Conservation (phyloP, 192 early-diverging fungal species). For the Gaertneriomyces sp. region DNA sequence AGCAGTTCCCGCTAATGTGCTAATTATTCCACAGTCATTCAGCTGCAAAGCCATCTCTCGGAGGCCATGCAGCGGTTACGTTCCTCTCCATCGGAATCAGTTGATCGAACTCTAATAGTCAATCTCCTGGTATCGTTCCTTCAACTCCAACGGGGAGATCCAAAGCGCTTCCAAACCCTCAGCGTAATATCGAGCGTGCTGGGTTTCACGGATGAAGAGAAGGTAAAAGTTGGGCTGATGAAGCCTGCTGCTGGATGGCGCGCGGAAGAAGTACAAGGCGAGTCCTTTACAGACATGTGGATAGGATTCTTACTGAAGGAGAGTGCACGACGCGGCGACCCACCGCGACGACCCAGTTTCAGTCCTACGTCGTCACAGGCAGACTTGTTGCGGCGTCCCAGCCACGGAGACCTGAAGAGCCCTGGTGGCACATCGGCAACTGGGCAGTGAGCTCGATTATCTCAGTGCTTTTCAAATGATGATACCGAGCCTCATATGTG, state of each 20-base stretch:
- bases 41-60: slow-evolving; percentile 82
- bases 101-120: slow-evolving; percentile 73
- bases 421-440: too few species aligned
- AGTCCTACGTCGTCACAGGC: too few species aligned
- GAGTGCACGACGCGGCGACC: too few species aligned
- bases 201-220: slow-evolving; percentile 84
- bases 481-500: too few species aligned
- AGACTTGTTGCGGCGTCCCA: too few species aligned
- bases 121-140: slow-evolving; percentile 88
- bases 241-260: slow-evolving; percentile 12
- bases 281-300: slow-evolving; percentile 51
- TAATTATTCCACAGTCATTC: slow-evolving; percentile 53
- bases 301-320: slow-evolving; percentile 50
- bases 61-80: slow-evolving; percentile 88
- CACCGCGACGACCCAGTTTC: too few species aligned
- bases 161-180: slow-evolving; percentile 88
- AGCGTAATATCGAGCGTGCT: slow-evolving; percentile 85
- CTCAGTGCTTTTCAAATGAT: too few species aligned
- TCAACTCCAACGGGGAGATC: slow-evolving; percentile 78
- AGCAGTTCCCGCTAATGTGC: background rate
- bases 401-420: too few species aligned
- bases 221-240: slow-evolving; percentile 43
- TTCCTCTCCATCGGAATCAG: slow-evolving; percentile 59
- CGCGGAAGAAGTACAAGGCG: slow-evolving; percentile 14
- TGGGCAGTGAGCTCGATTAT: too few species aligned